A percentile compares a stretch with the other conserved stretches of the same genome.
Conservation (phyloP, 177 flowering plant species). For the Vitis hybrid region DNA sequence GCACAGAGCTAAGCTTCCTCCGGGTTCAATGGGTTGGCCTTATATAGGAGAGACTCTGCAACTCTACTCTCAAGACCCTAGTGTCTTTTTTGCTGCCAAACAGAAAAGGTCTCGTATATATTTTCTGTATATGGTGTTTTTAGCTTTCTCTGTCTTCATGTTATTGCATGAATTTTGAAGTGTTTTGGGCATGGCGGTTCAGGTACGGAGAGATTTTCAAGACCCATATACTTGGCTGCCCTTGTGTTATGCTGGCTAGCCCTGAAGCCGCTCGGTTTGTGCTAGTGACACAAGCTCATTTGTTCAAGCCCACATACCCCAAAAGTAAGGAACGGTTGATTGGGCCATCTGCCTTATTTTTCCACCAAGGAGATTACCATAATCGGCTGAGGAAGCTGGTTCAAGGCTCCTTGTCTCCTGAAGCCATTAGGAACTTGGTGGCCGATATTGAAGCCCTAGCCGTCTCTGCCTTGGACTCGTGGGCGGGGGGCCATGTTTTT, state of each 20-base stretch:
- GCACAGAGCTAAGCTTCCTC: constrained; percentile 25
- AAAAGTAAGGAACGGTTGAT: constrained; percentile 80
- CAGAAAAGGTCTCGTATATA: constrained; percentile 52
- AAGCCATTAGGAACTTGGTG: constrained; percentile 47
- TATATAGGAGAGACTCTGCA: constrained; percentile 77
- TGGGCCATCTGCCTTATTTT: constrained; percentile 83
- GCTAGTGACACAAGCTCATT: constrained; percentile 66
- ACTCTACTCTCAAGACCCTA: constrained; percentile 76
- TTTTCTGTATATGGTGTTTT: not conserved
- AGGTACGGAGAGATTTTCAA: constrained; percentile 94
- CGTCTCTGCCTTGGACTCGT: constrained; percentile 46
- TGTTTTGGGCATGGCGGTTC: constrained; percentile 4
- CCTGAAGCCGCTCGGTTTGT: constrained; percentile 86
- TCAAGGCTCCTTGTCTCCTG: constrained; percentile 58
- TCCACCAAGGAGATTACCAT: constrained; percentile 86
- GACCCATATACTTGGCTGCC: constrained; percentile 84
- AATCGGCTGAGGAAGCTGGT: constrained; percentile 70
- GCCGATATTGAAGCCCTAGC: constrained; percentile 48
- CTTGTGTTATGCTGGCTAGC: constrained; percentile 87
- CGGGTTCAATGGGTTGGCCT: constrained; percentile 74
- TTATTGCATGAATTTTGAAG: not conserved
- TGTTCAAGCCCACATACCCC: constrained; percentile 95
- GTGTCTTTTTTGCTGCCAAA: constrained; percentile 58
- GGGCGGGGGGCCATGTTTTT: constrained; percentile 46
- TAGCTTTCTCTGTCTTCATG: not conserved